Evolutionary conservation across 352 stramenopile genomes (phyloP).

Genomic region (Phytophthora sojae): DNA sequence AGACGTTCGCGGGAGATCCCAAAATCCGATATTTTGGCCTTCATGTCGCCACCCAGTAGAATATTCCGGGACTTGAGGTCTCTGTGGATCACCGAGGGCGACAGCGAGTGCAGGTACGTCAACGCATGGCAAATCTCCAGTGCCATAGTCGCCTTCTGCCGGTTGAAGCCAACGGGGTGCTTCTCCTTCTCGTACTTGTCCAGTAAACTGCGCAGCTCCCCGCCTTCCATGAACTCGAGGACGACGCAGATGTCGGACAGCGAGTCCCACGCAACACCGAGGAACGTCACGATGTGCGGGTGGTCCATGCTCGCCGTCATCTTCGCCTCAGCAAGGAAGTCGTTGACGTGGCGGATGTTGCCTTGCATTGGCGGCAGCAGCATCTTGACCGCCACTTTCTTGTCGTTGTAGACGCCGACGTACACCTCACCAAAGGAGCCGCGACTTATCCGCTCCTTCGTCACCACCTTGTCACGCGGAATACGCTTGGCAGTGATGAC

Average conservation of each 20-base stretch:
- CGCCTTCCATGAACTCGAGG: constrained; percentile 60
- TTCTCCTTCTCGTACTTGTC: constrained; percentile 36
- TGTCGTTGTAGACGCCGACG: constrained; percentile 35
- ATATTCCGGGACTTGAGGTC: no score
- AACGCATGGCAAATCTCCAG: constrained; percentile 47
- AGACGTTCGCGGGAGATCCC: no score
- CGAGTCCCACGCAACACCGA: constrained; percentile 53
- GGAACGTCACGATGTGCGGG: constrained; percentile 44
- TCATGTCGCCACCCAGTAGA: no score
- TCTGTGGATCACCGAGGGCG: constrained; percentile 24
- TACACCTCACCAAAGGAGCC: constrained; percentile 51
- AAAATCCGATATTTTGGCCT: no score
- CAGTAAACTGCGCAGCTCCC: constrained; percentile 49
- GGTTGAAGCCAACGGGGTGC: constrained; percentile 23
- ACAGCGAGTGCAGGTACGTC: constrained; percentile 48
- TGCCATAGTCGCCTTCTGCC: constrained; percentile 33
- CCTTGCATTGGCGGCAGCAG: constrained; percentile 33
- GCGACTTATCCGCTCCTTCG: constrained; percentile 35
- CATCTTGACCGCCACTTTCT: constrained; percentile 51
- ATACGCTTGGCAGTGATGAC: constrained; percentile 52
- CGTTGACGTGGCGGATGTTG: constrained; percentile 42
- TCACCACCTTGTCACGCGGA: constrained; percentile 43
- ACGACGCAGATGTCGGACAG: constrained; percentile 53
- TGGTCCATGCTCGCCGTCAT: constrained; percentile 46
- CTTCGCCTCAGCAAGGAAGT: constrained; percentile 51